Conservation (phyloP, 2,329 filamentous ascomycete genomes). For the Penicillium crustosum region DNA sequence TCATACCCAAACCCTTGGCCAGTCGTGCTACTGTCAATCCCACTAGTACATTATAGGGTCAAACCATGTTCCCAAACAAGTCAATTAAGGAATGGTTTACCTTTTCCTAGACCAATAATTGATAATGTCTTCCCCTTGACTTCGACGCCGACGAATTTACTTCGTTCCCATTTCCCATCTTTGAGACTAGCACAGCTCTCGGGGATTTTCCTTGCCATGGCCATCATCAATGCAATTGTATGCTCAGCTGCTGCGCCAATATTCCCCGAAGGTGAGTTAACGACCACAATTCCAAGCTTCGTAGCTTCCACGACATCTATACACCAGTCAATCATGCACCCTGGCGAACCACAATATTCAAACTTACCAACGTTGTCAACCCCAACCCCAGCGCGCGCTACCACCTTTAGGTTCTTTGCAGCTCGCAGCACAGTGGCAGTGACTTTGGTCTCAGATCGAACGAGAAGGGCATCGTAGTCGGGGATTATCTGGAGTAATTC, state of each 20-base stretch:
- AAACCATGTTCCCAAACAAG: not conserved
- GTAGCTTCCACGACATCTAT: slow-evolving; percentile 69
- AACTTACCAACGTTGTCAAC: slow-evolving; percentile 70
- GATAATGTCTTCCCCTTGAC: slow-evolving; percentile 74
- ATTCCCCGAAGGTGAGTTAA: slow-evolving; percentile 77
- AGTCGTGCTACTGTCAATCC: slow-evolving; percentile 78
- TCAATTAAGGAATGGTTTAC: slow-evolving; percentile 30
- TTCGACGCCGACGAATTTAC: slow-evolving; percentile 72
- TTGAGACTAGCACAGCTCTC: slow-evolving; percentile 69
- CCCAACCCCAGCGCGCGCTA: slow-evolving; percentile 76
- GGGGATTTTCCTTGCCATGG: slow-evolving; percentile 71
- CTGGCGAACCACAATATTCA: not conserved
- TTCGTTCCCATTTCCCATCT: slow-evolving; percentile 71
- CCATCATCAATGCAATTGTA: slow-evolving; percentile 71
- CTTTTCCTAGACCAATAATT: slow-evolving; percentile 78
- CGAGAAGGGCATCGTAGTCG: slow-evolving; percentile 72
- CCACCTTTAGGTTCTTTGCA: slow-evolving; percentile 69
- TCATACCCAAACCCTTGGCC: slow-evolving; percentile 75
- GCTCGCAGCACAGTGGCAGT: slow-evolving; percentile 66
- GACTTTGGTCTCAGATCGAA: slow-evolving; percentile 79
- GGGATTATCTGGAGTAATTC: slow-evolving; percentile 68
- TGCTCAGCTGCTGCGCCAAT: slow-evolving; percentile 79
- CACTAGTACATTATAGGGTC: slow-evolving; percentile 44
- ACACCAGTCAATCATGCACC: not conserved
- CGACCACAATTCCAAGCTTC: slow-evolving; percentile 70